These are phyloP conservation scores for Suillus paluster DNA, from an alignment of 768 basidiomycete species.

Conservation along the genomic window DNA sequence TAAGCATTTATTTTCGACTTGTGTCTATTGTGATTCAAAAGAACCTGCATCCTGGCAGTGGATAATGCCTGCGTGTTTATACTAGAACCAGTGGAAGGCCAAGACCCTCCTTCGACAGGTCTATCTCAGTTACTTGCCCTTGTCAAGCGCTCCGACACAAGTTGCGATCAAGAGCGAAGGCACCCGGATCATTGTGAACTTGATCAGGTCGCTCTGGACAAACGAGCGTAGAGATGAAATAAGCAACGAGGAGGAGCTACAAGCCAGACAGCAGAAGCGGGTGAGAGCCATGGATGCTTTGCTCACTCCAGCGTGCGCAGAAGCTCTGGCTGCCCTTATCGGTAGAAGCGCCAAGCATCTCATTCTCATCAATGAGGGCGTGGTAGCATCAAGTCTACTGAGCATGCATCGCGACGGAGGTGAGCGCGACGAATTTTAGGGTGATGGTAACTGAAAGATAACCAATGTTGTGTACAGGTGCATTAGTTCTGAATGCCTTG, in stretches of 20 bases:
- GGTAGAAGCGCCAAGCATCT: constrained; percentile 81
- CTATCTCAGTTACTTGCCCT: constrained; percentile 76
- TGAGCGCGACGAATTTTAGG: constrained; percentile 36
- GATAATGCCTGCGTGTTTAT: constrained; percentile 57
- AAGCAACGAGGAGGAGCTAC: constrained; percentile 36
- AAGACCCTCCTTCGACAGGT: constrained; percentile 46
- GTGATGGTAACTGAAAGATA: not conserved
- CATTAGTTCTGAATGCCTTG: constrained; percentile 65
- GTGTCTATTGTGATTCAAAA: constrained; percentile 46
- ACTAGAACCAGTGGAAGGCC: constrained; percentile 41
- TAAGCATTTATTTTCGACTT: constrained; percentile 38
- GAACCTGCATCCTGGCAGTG: constrained; percentile 36
- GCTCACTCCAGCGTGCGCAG: constrained; percentile 56
- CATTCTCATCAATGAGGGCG: constrained; percentile 85
- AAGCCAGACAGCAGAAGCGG: constrained; percentile 52
- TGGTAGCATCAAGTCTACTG: constrained; percentile 81
- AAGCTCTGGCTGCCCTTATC: constrained; percentile 71
- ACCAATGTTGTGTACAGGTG: constrained; percentile 45
- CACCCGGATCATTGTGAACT: constrained; percentile 85
- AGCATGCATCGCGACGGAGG: constrained; percentile 69
- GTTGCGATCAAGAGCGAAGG: constrained; percentile 88
- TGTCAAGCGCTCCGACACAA: constrained; percentile 77
- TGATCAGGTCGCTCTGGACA: constrained; percentile 78
- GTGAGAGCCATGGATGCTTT: constrained; percentile 57
- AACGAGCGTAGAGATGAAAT: constrained; percentile 42